Conservation (phyloP, 768 basidiomycete species). For the Piloderma croceum region DNA sequence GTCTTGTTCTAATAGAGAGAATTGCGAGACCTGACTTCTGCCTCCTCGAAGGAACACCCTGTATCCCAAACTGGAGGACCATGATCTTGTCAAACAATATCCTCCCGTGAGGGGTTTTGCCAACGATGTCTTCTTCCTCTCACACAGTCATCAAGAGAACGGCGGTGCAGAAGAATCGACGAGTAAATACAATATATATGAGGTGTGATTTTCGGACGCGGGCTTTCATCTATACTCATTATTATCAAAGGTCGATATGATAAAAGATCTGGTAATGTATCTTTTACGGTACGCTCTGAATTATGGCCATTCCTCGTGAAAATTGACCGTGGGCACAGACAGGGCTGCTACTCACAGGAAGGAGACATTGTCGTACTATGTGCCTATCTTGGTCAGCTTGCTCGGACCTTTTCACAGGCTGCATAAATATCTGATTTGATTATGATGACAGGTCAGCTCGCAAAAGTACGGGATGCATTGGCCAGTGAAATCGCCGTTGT, state of each 20-base stretch:
- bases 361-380: slow-evolving; percentile 42
- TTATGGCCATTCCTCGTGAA: neutral
- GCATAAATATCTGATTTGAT: too few relatives aligned
- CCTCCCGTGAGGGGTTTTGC: slow-evolving; percentile 55
- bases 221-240: neutral
- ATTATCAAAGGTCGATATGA: slow-evolving; percentile 35
- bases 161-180: slow-evolving; percentile 54
- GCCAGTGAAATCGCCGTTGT: slow-evolving; percentile 48
- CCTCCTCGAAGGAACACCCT: slow-evolving; percentile 41
- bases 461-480: slow-evolving; percentile 38
- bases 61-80: slow-evolving; percentile 56
- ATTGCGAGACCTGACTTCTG: neutral
- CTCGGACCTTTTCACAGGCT: too few relatives aligned
- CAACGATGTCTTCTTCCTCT: slow-evolving; percentile 63
- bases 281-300: slow-evolving; percentile 32
- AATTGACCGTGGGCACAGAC: slow-evolving; percentile 23
- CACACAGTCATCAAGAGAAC: slow-evolving; percentile 57
- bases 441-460: slow-evolving; percentile 49
- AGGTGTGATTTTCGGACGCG: slow-evolving; percentile 46
- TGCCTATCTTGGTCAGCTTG: slow-evolving; percentile 44
- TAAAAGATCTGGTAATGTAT: slow-evolving; percentile 48
- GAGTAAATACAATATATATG: slow-evolving; percentile 62
- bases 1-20: slow-evolving; percentile 7
- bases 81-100: slow-evolving; percentile 45
- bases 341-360: slow-evolving; percentile 40